A percentile compares a stretch with the other conserved stretches of the same genome.
These are phyloP conservation scores for Yamadazyma friedrichii DNA, from an alignment of 1,139 yeast species.

Conservation along the genomic window DNA sequence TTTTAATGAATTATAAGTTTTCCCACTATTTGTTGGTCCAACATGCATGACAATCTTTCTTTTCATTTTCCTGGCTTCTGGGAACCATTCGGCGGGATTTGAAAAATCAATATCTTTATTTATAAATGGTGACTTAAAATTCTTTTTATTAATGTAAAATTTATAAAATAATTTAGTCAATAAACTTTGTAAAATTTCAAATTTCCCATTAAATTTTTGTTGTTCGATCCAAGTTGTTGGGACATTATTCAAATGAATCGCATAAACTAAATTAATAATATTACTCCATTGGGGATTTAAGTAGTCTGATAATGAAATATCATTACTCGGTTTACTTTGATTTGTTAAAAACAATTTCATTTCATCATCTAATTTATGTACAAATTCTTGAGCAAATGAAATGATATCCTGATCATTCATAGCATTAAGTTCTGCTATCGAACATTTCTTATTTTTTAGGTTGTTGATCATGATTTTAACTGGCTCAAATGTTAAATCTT, in stretches of 20 bases:
- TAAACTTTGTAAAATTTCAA: slow-evolving; percentile 20
- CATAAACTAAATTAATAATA: slow-evolving; percentile 19
- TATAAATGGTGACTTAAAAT: slow-evolving; percentile 16
- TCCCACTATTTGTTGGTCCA: slow-evolving; percentile 98
- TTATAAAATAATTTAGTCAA: slow-evolving; percentile 26
- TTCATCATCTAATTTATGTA: slow-evolving; percentile 3
- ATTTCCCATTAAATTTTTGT: slow-evolving; percentile 17
- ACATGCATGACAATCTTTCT: slow-evolving; percentile 85
- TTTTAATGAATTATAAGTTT: slow-evolving; percentile 80
- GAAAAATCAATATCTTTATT: slow-evolving; percentile 45
- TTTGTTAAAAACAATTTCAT: not conserved
- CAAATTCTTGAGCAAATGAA: not conserved
- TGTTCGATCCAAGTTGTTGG: slow-evolving; percentile 22
- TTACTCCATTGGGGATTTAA: slow-evolving; percentile 30
- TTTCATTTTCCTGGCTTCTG: slow-evolving; percentile 77
- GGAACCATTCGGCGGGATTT: slow-evolving; percentile 85
- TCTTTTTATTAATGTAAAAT: slow-evolving; percentile 18
- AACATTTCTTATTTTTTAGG: not conserved
- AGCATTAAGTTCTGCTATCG: not conserved
- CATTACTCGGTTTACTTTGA: not conserved
- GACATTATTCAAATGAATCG: slow-evolving; percentile 18
- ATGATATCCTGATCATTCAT: not conserved
- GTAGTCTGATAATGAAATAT: slow-evolving; percentile 19
- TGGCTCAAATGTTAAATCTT: slow-evolving; percentile 3
- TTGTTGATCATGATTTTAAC: slow-evolving; percentile 1